These are phyloP conservation scores for Aureobasidium sp. DNA, from an alignment of 2,329 filamentous ascomycete genomes.

Conservation along the genomic window DNA sequence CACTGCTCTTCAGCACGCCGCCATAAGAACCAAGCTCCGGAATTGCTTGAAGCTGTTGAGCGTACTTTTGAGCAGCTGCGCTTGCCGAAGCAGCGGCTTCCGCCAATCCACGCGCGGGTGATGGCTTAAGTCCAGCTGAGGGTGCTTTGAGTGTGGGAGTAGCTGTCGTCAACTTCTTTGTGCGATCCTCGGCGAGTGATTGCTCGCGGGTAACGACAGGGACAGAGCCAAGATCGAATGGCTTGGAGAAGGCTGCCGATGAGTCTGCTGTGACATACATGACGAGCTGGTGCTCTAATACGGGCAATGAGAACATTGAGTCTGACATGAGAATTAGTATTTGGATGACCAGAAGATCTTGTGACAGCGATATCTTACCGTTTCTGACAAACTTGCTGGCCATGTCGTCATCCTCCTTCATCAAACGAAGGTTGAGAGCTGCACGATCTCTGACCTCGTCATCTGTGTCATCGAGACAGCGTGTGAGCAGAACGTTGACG, in stretches of 20 bases:
- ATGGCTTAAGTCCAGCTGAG: constrained; percentile 69
- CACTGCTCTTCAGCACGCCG: constrained; percentile 82
- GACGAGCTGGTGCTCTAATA: constrained; percentile 93
- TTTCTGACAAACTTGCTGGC: constrained; percentile 88
- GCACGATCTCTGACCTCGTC: constrained; percentile 96
- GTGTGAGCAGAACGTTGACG: constrained; percentile 82
- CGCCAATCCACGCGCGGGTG: constrained; percentile 59
- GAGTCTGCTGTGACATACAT: constrained; percentile 95
- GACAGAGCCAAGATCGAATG: constrained; percentile 87
- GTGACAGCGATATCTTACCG: constrained; percentile 46
- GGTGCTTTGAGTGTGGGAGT: constrained; percentile 92
- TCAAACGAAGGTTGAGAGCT: constrained; percentile 82
- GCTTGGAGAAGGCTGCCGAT: constrained; percentile 71
- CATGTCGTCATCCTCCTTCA: constrained; percentile 75
- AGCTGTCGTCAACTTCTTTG: constrained; percentile 91
- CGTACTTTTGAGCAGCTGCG: constrained; percentile 79
- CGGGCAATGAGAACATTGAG: constrained; percentile 88
- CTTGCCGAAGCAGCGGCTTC: constrained; percentile 66
- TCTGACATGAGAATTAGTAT: constrained; percentile 47
- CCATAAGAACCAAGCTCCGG: constrained; percentile 90
- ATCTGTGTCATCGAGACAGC: constrained; percentile 93
- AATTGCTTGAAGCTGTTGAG: constrained; percentile 77
- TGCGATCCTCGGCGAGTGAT: constrained; percentile 90
- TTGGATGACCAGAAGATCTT: neutral
- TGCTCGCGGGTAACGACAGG: constrained; percentile 93